Evolutionary conservation across 768 basidiomycete genomes (phyloP).

Genomic region (Tulasnella sp.): DNA sequence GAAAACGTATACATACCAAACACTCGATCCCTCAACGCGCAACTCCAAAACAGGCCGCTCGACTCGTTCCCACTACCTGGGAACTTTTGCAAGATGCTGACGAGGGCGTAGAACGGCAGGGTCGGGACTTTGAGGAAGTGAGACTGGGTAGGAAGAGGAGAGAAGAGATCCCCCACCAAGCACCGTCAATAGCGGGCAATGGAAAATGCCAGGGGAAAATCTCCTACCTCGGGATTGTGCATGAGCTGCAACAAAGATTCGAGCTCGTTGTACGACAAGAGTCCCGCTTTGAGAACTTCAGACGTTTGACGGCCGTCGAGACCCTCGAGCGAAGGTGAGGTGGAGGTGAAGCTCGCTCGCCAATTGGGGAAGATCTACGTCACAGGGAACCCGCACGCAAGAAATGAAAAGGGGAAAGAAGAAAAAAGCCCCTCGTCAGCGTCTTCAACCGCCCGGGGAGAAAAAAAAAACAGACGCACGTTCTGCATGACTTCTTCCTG

Average conservation of each 20-base stretch:
- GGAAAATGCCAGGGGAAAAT: not conserved
- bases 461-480: constrained; percentile 44
- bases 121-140: constrained; percentile 84
- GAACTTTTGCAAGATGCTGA: constrained; percentile 72
- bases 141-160: constrained; percentile 51
- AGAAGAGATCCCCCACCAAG: not conserved
- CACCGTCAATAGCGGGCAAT: not conserved
- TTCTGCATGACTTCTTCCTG: constrained; percentile 81
- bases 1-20: constrained; percentile 48
- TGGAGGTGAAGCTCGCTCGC: constrained; percentile 69
- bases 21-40: constrained; percentile 55
- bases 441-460: too few relatives aligned
- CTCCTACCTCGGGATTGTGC: constrained; percentile 66
- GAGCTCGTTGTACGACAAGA: constrained; percentile 65
- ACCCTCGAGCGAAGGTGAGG: constrained; percentile 62
- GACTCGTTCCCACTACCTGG: constrained; percentile 58
- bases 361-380: constrained; percentile 71
- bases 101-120: constrained; percentile 74
- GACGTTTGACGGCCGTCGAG: constrained; percentile 56
- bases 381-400: too few relatives aligned
- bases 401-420: too few relatives aligned
- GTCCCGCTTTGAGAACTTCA: constrained; percentile 54
- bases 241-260: constrained; percentile 64
- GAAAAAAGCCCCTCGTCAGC: too few relatives aligned
- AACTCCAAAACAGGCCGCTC: constrained; percentile 71